Conservation (phyloP, 345 rosid genomes). For the Pistacia vera region DNA sequence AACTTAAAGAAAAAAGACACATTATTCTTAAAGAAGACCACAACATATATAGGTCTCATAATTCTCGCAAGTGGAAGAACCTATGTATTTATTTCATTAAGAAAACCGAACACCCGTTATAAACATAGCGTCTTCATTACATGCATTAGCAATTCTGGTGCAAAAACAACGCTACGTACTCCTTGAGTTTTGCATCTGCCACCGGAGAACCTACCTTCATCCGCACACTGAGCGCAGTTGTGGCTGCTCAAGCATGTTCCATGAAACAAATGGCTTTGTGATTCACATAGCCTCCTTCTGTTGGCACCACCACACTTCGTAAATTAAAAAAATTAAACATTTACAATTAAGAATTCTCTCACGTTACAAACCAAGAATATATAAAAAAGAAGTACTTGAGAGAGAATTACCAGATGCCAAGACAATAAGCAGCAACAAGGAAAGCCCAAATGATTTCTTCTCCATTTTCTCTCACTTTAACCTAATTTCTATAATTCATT, state of each 20-base stretch:
- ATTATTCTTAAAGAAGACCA: too few species aligned
- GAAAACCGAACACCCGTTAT: too few species aligned
- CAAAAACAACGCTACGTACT: neutral
- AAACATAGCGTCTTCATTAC: too few species aligned
- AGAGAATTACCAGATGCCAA: neutral
- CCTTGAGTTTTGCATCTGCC: neutral
- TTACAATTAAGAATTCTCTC: too few species aligned
- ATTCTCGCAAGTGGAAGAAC: too few species aligned
- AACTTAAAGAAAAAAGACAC: too few species aligned
- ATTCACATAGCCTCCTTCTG: neutral
- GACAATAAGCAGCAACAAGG: neutral
- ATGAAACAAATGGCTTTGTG: neutral
- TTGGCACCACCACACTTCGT: neutral
- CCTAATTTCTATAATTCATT: neutral
- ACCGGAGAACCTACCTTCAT: neutral
- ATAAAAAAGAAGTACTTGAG: neutral
- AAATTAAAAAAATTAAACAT: neutral
- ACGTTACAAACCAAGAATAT: too few species aligned
- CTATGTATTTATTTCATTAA: too few species aligned
- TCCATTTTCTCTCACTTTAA: neutral
- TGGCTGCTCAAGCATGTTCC: neutral
- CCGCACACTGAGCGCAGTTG: neutral
- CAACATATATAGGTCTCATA: too few species aligned
- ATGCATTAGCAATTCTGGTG: neutral
- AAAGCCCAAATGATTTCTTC: neutral